Evolutionary conservation across 2,329 filamentous ascomycete genomes (phyloP), one percentile per base, ranked within the genome.

Genomic region (Neospermospora avenae): DNA sequence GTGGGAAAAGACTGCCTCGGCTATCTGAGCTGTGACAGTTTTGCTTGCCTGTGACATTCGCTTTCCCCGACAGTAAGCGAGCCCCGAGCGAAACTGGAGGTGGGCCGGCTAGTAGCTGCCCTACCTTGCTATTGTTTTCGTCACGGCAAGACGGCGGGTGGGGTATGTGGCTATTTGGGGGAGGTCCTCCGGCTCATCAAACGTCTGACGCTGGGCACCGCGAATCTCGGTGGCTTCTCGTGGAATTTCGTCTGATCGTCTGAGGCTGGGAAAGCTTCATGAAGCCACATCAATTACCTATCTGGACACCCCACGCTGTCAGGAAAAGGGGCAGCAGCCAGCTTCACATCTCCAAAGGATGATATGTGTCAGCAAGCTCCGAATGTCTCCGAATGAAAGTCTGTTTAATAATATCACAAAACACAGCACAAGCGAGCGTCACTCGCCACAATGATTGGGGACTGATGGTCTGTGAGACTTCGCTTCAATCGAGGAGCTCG

Each of bases 391-490:
- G 61, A 42, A 25, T 35, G 37, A 52, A 46, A 56, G 53, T 62
- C 55, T 31, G 28, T 31, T 31, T 10, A 31, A 31, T 31, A 10
- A 31, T 31, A 31, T 31, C 28, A 31, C 28, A 2, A 31, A 31
- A 31, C 28, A 6, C 11, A 6, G 64, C 55, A 63, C 59, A 57
- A 37, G 37, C 31, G 55, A 60, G 55, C 57, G 52, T 52, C 59
- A 54, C 57, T 61, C 59, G 57, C 42, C 55, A 61, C 53, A 46
- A 60, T 65, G 57, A 67, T 64, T 68, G 68, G 66, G 62, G 61
- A 60, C 61, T 64, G 63, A 62, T 58, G 62, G 61, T 59, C 46
- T 56, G 59, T 68, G 67, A 69, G 68, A 69, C 67, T 58, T 66
- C 64, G 60, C 60, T 55, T 63, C 62, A 57, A 35, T 49, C 24